Evolutionary conservation across 2,329 filamentous ascomycete species (phyloP), one percentile per base, ranked within the genome.

Genomic region (Catunica adiposa): DNA sequence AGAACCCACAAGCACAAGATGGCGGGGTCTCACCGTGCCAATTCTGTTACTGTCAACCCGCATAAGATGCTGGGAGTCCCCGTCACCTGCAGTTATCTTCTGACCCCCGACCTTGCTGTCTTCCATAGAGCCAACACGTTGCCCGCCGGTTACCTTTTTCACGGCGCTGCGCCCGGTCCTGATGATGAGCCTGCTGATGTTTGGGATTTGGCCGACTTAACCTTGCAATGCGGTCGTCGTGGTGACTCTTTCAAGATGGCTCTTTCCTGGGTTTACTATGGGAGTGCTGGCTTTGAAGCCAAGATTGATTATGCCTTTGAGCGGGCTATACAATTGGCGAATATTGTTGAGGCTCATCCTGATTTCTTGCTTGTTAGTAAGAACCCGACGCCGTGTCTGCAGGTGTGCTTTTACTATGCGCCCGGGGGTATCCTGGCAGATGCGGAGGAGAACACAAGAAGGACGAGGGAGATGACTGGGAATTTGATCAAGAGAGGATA

Each of bases 1-100:
- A 63, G 73, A n/a, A 70, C 70, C 57, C 82, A 85, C 46, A 71
- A 71, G 48, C 64, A 66, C 60, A 86, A 88, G 64, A 71, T 97
- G 8, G 67, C 71, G 1, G 90, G 90, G 14, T 73, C 77, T 1
- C 75, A 89, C 47, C 74, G 83, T 42, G 92, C 89, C 8, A 78
- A 96, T 68, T 87, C 82, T 14, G 73, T 97, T 40, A 87, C 89
- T 1, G 78, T 95, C 55, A 97, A 94, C 68, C 89, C 92, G 57
- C 92, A 98, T 71, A 97, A 97, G 71, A 97, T 97, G 92, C 78
- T 97, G 65, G 87, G 87, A 58, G 86, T 88, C 2, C 90, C 92
- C 0, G 72, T 94, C 42, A 95, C 89, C 0, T 97, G 89, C 70
- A 89, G 84, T 0, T 96, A 94, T 71, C 76, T 98, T 3, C 76